These are phyloP conservation scores for Yarrowia galli DNA, from an alignment of 1,139 yeast genomes.

Conservation along the genomic window DNA sequence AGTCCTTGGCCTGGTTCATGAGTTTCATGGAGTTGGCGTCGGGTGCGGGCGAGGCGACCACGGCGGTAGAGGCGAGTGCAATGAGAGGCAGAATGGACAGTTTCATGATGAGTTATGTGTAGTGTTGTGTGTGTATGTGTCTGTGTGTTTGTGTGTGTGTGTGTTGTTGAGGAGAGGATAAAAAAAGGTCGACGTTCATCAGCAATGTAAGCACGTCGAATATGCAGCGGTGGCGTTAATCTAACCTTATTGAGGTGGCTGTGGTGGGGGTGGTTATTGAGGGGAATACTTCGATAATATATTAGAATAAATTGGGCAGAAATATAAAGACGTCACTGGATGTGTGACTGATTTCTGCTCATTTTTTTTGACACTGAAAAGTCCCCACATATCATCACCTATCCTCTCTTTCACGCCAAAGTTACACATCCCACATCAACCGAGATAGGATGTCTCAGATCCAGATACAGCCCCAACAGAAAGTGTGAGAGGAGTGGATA, in stretches of 20 bases:
- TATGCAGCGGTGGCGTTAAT: conserved; percentile 32
- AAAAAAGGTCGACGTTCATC: neutral
- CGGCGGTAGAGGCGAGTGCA: neutral
- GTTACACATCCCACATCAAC: neutral
- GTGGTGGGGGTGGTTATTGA: no score
- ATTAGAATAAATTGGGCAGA: no score
- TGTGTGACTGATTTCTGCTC: neutral
- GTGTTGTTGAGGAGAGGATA: conserved; percentile 10
- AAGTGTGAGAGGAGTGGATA: neutral
- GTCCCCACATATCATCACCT: neutral
- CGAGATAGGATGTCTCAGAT: conserved; percentile 19
- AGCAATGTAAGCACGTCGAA: conserved; percentile 22
- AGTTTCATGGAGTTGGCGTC: conserved; percentile 30
- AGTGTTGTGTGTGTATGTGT: neutral
- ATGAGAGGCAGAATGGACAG: neutral
- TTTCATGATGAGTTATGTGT: conserved; percentile 2
- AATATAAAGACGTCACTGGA: no score
- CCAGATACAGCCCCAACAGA: conserved; percentile 6
- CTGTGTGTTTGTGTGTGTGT: neutral
- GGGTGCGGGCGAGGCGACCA: conserved; percentile 17
- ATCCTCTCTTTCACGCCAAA: neutral
- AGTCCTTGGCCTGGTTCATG: conserved; percentile 36
- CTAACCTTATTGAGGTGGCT: neutral
- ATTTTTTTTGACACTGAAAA: neutral
- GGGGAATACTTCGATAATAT: no score